A percentile compares a stretch with the other conserved stretches of the same genome.
These are phyloP conservation scores for Ceratocystis ficicola DNA, from an alignment of 2,329 filamentous ascomycete genomes.

Conservation along the genomic window DNA sequence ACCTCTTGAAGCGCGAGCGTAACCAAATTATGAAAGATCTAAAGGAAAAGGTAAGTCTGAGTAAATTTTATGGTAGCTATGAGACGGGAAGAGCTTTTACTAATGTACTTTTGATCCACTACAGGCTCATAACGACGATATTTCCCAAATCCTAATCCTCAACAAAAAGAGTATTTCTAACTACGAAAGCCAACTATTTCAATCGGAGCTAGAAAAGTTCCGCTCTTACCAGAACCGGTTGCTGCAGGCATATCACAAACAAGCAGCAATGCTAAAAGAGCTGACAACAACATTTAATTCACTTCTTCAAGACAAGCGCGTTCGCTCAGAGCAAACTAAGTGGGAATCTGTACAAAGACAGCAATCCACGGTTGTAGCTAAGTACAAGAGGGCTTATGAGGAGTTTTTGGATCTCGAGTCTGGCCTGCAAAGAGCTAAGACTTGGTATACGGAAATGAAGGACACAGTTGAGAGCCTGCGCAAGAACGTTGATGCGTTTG, in stretches of 20 bases:
- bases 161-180: constrained; percentile 96
- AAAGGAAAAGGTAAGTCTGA: constrained; percentile 71
- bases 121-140: constrained; percentile 89
- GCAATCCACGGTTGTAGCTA: constrained; percentile 64
- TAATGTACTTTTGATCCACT: constrained; percentile 24
- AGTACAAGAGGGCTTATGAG: constrained; percentile 84
- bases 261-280: constrained; percentile 87
- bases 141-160: constrained; percentile 89
- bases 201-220: constrained; percentile 96
- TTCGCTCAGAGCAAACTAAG: constrained; percentile 86
- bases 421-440: constrained; percentile 74
- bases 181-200: constrained; percentile 84
- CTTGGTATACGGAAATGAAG: constrained; percentile 91
- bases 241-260: constrained; percentile 88
- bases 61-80: neutral
- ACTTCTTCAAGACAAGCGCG: constrained; percentile 83
- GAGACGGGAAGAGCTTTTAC: neutral
- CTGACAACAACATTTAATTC: constrained; percentile 76
- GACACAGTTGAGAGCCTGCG: constrained; percentile 83
- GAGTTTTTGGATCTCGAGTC: constrained; percentile 83
- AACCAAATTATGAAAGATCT: constrained; percentile 89
- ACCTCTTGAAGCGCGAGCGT: constrained; percentile 81
- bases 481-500: constrained; percentile 94
- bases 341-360: constrained; percentile 83
- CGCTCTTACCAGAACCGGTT: constrained; percentile 82